Conservation (phyloP, 73 alveolate species). For the Breviolum minutum region DNA sequence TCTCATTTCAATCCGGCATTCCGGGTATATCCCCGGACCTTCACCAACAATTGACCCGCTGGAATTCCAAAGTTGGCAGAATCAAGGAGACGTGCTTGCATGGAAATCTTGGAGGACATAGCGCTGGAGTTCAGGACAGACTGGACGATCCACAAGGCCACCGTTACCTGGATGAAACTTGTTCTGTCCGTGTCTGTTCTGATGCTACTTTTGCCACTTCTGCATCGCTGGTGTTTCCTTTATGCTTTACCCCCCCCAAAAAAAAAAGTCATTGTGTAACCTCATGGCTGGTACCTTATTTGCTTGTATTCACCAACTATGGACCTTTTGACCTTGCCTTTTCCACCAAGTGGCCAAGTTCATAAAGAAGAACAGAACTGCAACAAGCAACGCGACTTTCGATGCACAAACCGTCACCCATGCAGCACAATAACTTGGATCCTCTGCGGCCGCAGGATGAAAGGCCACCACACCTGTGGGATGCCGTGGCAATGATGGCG, state of each 20-base stretch:
- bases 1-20: too few species aligned
- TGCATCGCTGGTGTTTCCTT: too few species aligned
- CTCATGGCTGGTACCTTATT: too few species aligned
- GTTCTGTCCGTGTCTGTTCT: neutral
- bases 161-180: neutral
- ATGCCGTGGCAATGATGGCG: too few species aligned
- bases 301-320: too few species aligned
- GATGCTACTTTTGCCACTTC: neutral
- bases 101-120: slow-evolving; percentile 46
- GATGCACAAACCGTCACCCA: slow-evolving; percentile 86
- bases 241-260: too few species aligned
- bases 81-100: slow-evolving; percentile 66
- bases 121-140: slow-evolving; percentile 57
- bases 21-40: neutral
- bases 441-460: slow-evolving; percentile 56
- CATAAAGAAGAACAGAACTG: slow-evolving; percentile 67
- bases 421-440: slow-evolving; percentile 48
- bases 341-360: slow-evolving; percentile 27
- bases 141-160: slow-evolving; percentile 48
- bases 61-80: slow-evolving; percentile 59
- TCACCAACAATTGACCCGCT: slow-evolving; percentile 61
- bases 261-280: too few species aligned
- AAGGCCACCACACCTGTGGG: slow-evolving; percentile 69
- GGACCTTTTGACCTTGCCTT: too few species aligned
- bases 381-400: slow-evolving; percentile 68